phyloP scores from a whole-genome alignment of 805 yeast genomes.

The Lipomyces japonicus region DNA sequence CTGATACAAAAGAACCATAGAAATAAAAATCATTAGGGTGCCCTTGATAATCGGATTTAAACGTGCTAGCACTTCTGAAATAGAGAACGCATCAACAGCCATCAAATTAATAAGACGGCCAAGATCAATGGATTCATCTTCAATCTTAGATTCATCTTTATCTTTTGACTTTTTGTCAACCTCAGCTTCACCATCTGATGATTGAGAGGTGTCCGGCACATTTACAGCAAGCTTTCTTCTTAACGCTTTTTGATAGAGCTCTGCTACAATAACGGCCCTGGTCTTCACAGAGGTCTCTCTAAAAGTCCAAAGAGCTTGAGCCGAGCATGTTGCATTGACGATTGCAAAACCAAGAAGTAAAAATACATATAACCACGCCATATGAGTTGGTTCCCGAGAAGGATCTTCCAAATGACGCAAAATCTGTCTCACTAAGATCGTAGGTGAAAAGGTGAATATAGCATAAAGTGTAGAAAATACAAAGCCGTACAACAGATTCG shows the following conservation, averaged over 20 bases:
- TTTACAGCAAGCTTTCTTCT: slow-evolving; percentile 52
- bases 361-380: slow-evolving; percentile 86
- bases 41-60: slow-evolving; percentile 78
- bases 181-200: slow-evolving; percentile 15
- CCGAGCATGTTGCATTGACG: slow-evolving; percentile 58
- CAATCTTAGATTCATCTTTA: slow-evolving; percentile 35
- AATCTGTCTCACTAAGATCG: slow-evolving; percentile 69
- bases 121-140: slow-evolving; percentile 48
- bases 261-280: slow-evolving; percentile 85
- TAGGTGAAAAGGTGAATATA: slow-evolving; percentile 66
- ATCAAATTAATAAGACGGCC: slow-evolving; percentile 93
- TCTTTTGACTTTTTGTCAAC: slow-evolving; percentile 3
- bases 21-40: slow-evolving; percentile 62
- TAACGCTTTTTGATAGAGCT: slow-evolving; percentile 88
- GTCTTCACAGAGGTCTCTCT: slow-evolving; percentile 87
- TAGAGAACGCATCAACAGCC: slow-evolving; percentile 92
- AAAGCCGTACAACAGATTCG: slow-evolving; percentile 13
- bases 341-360: slow-evolving; percentile 64
- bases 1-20: slow-evolving; percentile 63
- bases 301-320: slow-evolving; percentile 82
- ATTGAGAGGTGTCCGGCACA: slow-evolving; percentile 18
- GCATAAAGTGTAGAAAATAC: slow-evolving; percentile 18
- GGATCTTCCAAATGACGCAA: slow-evolving; percentile 82
- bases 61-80: slow-evolving; percentile 89
- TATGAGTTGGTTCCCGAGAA: slow-evolving; percentile 50